Percentiles rank a stretch among this genome's conserved stretches.
phyloP scores from a whole-genome alignment of 441 rosid genomes.

The Adansonia gregorii region DNA sequence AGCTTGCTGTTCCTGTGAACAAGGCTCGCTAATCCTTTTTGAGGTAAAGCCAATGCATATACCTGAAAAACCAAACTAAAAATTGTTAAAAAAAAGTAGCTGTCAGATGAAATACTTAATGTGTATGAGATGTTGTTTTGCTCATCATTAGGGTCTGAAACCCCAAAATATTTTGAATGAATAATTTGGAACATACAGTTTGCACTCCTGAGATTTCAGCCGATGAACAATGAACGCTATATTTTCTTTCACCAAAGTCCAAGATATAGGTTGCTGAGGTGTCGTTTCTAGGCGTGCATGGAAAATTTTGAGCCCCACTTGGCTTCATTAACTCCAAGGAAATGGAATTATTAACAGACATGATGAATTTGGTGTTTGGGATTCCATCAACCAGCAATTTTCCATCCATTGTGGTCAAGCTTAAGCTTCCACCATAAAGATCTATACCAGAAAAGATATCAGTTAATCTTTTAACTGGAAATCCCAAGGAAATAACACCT shows the following conservation, averaged over 20 bases:
- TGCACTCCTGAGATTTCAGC: constrained; percentile 43
- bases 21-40: constrained; percentile 28
- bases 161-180: background rate
- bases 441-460: constrained; percentile 36
- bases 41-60: constrained; percentile 53
- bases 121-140: background rate
- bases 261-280: constrained; percentile 16
- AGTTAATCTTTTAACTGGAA: constrained; percentile 43
- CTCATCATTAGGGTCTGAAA: background rate
- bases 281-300: constrained; percentile 38
- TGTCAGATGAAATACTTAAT: background rate
- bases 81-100: background rate
- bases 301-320: constrained; percentile 23
- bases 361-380: constrained; percentile 29
- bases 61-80: constrained; percentile 45
- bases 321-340: constrained; percentile 24
- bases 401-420: constrained; percentile 52
- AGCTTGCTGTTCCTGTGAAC: constrained; percentile 29
- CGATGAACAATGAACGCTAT: constrained; percentile 43
- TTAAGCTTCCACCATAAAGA: constrained; percentile 53
- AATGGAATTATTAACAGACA: constrained; percentile 30
- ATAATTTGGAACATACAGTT: constrained; percentile 30
- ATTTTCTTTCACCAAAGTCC: constrained; percentile 33
- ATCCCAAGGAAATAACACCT: constrained; percentile 56
- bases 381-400: constrained; percentile 41